Percentiles rank a stretch among this genome's conserved stretches.
Evolutionary conservation across 2,329 filamentous ascomycete genomes (phyloP).

Genomic region (Beauveria rudraprayagi): DNA sequence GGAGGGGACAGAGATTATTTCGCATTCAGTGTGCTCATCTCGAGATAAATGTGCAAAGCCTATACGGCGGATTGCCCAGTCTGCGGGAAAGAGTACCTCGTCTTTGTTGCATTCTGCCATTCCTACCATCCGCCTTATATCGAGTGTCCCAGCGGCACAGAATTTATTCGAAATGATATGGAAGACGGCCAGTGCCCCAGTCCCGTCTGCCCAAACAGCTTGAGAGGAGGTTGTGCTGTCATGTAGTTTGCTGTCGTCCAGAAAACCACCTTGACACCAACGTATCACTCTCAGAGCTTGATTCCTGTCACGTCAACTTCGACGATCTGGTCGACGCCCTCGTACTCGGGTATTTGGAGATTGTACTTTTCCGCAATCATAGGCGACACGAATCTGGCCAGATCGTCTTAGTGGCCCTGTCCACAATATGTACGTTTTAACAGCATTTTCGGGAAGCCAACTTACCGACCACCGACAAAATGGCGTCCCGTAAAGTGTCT

Average conservation of each 20-base stretch:
- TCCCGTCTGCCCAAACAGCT: slow-evolving; percentile 50
- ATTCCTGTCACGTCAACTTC: slow-evolving; percentile 51
- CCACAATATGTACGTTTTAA: background rate
- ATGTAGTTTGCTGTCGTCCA: slow-evolving; percentile 33
- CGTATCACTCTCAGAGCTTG: background rate
- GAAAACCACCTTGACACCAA: slow-evolving; percentile 15
- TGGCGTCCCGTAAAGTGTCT: slow-evolving; percentile 79
- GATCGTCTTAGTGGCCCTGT: slow-evolving; percentile 9
- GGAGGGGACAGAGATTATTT: slow-evolving; percentile 1
- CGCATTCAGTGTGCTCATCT: background rate
- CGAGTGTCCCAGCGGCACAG: slow-evolving; percentile 38
- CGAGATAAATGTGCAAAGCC: slow-evolving; percentile 51
- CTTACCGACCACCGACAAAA: slow-evolving; percentile 78
- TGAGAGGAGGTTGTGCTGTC: slow-evolving; percentile 45
- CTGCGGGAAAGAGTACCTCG: slow-evolving; percentile 51
- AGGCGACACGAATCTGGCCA: slow-evolving; percentile 64
- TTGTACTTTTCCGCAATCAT: slow-evolving; percentile 77
- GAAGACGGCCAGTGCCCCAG: slow-evolving; percentile 48
- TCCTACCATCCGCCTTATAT: slow-evolving; percentile 41
- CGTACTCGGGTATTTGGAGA: slow-evolving; percentile 73
- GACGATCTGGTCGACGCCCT: slow-evolving; percentile 81
- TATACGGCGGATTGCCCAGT: slow-evolving; percentile 49
- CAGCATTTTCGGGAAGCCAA: slow-evolving; percentile 10
- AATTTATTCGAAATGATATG: slow-evolving; percentile 36
- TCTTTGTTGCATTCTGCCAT: slow-evolving; percentile 50